A percentile compares a stretch with the other conserved stretches of the same genome.
Conservation (phyloP, 129 eudicot species). For the Scalesia atractyloides region DNA sequence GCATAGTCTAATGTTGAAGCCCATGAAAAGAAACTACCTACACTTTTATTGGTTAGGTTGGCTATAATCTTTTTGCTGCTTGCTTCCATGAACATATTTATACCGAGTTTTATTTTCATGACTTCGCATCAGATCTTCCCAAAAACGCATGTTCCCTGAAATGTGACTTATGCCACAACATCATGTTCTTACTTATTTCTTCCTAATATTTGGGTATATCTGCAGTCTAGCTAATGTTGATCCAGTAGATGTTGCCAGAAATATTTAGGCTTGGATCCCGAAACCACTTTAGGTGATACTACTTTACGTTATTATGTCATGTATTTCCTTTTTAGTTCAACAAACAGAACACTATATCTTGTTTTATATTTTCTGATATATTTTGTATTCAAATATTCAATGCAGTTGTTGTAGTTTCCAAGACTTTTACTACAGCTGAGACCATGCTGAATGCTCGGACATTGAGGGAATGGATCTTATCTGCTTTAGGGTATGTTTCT, state of each 20-base stretch:
- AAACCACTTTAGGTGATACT: constrained; percentile 72
- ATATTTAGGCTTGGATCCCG: constrained; percentile 88
- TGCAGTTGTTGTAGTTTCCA: constrained; percentile 97
- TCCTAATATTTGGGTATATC: constrained; percentile 12
- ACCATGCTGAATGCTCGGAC: constrained; percentile 98
- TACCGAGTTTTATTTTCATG: background rate
- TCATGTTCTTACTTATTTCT: background rate
- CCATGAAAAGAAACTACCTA: background rate
- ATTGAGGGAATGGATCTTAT: constrained; percentile 94
- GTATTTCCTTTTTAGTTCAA: constrained; percentile 11
- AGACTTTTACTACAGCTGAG: constrained; percentile 98
- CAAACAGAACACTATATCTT: background rate
- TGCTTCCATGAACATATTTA: background rate
- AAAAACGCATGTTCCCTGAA: background rate
- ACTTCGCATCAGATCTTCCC: background rate
- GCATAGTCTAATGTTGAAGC: background rate
- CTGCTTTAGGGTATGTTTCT: constrained; percentile 72
- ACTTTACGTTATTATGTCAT: background rate
- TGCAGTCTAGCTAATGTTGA: constrained; percentile 97
- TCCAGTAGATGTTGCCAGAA: constrained; percentile 94
- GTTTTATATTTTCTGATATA: background rate
- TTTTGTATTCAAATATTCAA: constrained; percentile 4
- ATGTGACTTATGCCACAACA: background rate
- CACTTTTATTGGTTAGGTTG: too few relatives aligned
- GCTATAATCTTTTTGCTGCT: constrained; percentile 3